A percentile compares a stretch with the other conserved stretches of the same genome.
Conservation (phyloP, 2,329 filamentous ascomycete species). For the Lasiodiplodia citricola region DNA sequence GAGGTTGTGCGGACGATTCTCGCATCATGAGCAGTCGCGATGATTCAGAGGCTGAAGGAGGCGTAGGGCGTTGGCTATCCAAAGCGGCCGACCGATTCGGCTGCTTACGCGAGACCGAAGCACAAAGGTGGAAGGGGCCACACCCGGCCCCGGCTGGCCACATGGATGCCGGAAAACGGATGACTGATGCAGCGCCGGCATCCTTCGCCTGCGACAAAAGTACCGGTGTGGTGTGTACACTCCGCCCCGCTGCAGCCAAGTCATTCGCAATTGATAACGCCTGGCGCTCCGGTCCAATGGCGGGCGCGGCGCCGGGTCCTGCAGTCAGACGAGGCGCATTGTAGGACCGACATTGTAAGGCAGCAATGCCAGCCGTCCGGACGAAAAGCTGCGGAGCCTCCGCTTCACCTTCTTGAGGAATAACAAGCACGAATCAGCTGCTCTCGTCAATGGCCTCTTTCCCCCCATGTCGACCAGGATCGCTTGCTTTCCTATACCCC, state of each 20-base stretch:
- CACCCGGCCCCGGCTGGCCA: neutral
- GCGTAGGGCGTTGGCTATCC: neutral
- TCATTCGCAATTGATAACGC: neutral
- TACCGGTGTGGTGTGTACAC: neutral
- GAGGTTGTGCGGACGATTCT: neutral
- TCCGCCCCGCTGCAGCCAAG: slow-evolving; percentile 8
- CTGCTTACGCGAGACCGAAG: slow-evolving; percentile 12
- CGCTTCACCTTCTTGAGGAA: too few species aligned
- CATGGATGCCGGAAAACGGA: neutral
- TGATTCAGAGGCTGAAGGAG: slow-evolving; percentile 8
- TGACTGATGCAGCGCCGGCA: neutral
- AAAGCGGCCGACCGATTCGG: neutral
- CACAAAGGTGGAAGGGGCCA: neutral
- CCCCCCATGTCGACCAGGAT: too few species aligned
- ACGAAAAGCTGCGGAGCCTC: slow-evolving; percentile 13
- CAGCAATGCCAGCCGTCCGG: slow-evolving; percentile 10
- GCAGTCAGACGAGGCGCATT: slow-evolving; percentile 6
- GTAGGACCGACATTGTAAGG: neutral
- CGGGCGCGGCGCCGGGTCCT: neutral
- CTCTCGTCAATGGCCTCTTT: too few species aligned
- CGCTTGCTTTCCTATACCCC: too few species aligned
- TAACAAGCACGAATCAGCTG: too few species aligned
- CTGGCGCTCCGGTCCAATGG: neutral
- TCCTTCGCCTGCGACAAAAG: neutral
- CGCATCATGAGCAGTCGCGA: neutral